Conservation (phyloP, 1,139 yeast genomes). For the Debaryomyces sp. region DNA sequence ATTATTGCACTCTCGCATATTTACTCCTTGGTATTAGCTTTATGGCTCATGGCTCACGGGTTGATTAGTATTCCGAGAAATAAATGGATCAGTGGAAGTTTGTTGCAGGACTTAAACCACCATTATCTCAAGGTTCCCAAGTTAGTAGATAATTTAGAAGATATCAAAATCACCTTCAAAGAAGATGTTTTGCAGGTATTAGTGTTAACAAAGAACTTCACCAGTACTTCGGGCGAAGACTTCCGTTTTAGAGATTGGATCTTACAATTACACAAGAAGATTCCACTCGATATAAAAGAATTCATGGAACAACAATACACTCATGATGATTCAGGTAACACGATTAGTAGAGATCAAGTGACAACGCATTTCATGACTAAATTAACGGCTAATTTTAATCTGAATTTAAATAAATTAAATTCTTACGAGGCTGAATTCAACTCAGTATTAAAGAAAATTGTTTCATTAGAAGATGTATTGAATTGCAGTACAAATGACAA, state of each 20-base stretch:
- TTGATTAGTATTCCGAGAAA: slow-evolving; percentile 66
- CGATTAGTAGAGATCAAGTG: slow-evolving; percentile 40
- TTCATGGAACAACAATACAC: slow-evolving; percentile 37
- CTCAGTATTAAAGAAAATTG: slow-evolving; percentile 32
- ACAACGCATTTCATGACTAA: slow-evolving; percentile 36
- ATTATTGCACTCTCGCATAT: slow-evolving; percentile 78
- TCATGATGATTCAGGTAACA: slow-evolving; percentile 22
- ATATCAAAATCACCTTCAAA: slow-evolving; percentile 60
- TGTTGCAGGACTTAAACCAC: slow-evolving; percentile 40
- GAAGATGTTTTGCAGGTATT: slow-evolving; percentile 68
- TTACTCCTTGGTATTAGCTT: slow-evolving; percentile 73
- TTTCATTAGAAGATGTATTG: slow-evolving; percentile 45
- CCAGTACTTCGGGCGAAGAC: slow-evolving; percentile 35
- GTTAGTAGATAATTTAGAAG: slow-evolving; percentile 64
- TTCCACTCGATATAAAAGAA: slow-evolving; percentile 41
- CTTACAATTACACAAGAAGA: slow-evolving; percentile 28
- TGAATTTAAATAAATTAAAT: slow-evolving; percentile 37
- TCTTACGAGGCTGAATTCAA: slow-evolving; percentile 49
- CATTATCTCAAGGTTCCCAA: slow-evolving; percentile 59
- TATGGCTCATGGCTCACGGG: slow-evolving; percentile 89
- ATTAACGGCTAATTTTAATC: slow-evolving; percentile 41
- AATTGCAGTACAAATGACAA: slow-evolving; percentile 30
- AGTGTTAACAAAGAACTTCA: slow-evolving; percentile 42
- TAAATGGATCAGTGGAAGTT: slow-evolving; percentile 52
- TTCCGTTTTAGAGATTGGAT: slow-evolving; percentile 47